A percentile compares a stretch with the other conserved stretches of the same genome.
phyloP scores from a whole-genome alignment of 805 yeast genomes.

The Lachancea fermentati region DNA sequence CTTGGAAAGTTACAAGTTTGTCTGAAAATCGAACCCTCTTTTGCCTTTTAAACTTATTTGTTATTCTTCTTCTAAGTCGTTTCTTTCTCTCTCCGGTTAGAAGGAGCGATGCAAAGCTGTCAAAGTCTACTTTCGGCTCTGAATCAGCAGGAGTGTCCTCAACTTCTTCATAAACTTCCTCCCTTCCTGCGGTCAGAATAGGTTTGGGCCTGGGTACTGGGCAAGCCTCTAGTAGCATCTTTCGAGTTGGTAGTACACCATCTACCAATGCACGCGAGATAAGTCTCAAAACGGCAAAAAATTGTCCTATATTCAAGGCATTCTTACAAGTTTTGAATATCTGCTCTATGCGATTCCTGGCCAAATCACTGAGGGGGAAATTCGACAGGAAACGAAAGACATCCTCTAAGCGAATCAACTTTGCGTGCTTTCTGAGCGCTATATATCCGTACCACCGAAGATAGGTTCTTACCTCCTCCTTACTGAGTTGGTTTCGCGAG shows the following conservation, averaged over 20 bases:
- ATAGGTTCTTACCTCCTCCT: constrained; percentile 77
- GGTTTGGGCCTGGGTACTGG: constrained; percentile 77
- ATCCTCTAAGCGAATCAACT: constrained; percentile 65
- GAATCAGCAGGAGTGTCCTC: constrained; percentile 26
- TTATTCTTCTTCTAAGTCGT: constrained; percentile 32
- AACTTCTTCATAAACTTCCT: constrained; percentile 41
- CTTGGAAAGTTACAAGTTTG: constrained; percentile 44
- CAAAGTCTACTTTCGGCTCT: constrained; percentile 60
- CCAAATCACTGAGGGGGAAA: constrained; percentile 53
- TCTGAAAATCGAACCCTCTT: constrained; percentile 73
- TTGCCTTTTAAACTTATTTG: constrained; percentile 35
- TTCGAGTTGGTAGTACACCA: constrained; percentile 49
- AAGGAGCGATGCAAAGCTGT: constrained; percentile 77
- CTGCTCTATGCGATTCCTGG: constrained; percentile 45
- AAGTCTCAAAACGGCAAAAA: constrained; percentile 79
- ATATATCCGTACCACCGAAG: constrained; percentile 91
- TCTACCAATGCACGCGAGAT: constrained; percentile 59
- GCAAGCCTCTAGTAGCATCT: constrained; percentile 48
- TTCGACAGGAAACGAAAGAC: constrained; percentile 73
- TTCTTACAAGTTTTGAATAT: constrained; percentile 48
- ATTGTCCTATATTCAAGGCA: constrained; percentile 79
- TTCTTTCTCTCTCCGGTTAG: constrained; percentile 73
- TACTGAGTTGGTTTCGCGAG: constrained; percentile 61
- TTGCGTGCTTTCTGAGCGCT: constrained; percentile 60
- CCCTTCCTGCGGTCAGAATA: constrained; percentile 58